Conservation (phyloP, 208 protist species). For the Leishmania guyanensis region DNA sequence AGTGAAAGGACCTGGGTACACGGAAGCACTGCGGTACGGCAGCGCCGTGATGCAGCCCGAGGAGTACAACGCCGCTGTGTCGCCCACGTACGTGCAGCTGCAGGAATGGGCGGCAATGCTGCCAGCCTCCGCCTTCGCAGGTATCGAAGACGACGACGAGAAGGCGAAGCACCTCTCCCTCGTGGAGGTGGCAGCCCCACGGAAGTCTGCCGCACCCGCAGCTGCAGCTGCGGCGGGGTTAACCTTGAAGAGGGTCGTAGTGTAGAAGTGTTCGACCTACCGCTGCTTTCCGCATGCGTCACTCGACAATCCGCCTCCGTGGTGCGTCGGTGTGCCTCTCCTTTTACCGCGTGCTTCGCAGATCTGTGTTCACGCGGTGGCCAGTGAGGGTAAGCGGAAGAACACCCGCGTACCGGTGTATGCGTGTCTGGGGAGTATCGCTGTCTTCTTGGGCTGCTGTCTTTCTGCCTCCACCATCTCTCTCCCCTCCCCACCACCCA, state of each 20-base stretch:
- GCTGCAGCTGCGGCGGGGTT: neutral
- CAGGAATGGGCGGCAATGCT: slow-evolving; percentile 46
- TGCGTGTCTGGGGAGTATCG: neutral
- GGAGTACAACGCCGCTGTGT: slow-evolving; percentile 50
- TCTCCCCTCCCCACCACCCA: neutral
- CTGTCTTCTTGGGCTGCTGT: neutral
- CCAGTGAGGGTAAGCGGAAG: no score
- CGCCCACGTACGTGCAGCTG: slow-evolving; percentile 24
- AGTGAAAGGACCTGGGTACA: slow-evolving; percentile 57
- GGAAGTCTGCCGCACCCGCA: neutral
- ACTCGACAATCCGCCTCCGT: no score
- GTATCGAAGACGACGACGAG: slow-evolving; percentile 21
- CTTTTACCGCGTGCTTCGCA: no score
- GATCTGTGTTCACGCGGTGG: no score
- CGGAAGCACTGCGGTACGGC: slow-evolving; percentile 77
- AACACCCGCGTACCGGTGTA: neutral
- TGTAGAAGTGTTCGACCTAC: neutral
- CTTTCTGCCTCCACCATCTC: neutral
- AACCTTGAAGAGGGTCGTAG: neutral
- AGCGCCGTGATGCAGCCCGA: slow-evolving; percentile 57
- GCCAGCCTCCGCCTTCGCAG: slow-evolving; percentile 35
- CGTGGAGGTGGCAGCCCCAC: neutral
- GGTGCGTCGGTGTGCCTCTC: no score
- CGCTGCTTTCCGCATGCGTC: neutral
- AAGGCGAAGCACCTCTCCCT: neutral